Conservation (phyloP, 140 eudicot species). For the Oenanthe javanica region DNA sequence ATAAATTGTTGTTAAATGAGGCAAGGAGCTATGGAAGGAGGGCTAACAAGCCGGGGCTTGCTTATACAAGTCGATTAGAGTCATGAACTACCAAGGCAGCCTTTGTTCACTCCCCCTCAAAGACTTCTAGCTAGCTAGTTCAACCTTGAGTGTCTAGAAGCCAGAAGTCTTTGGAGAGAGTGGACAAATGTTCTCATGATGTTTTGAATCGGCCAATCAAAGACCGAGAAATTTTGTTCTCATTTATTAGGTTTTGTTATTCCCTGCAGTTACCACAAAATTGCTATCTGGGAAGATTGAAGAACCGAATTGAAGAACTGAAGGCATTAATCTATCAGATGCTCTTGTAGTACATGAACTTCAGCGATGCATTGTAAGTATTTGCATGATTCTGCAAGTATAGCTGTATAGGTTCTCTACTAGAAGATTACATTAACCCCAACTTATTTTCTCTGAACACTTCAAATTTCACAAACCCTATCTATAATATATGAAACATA, state of each 20-base stretch:
- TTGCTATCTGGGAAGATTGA: background rate
- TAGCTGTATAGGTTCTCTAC: background rate
- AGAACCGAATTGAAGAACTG: background rate
- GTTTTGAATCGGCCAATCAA: background rate
- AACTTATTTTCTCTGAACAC: background rate
- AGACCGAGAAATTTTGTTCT: background rate
- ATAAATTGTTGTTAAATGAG: background rate
- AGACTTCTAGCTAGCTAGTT: constrained; percentile 10
- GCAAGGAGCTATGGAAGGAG: constrained; percentile 13
- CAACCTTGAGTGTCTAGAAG: background rate
- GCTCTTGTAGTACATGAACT: background rate
- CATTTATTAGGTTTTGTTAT: background rate
- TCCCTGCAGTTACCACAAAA: background rate
- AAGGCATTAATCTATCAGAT: background rate
- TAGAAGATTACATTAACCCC: background rate
- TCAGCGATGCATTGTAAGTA: background rate
- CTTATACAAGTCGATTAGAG: background rate
- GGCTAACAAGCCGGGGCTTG: constrained; percentile 10
- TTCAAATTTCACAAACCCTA: background rate
- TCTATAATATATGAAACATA: background rate
- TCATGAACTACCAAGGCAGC: background rate
- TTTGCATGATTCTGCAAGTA: background rate
- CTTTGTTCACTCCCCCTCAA: constrained; percentile 13
- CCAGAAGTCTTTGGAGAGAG: background rate
- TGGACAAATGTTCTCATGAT: constrained; percentile 7